Conservation (phyloP, 495 filamentous ascomycete species). For the Xylaria flabelliformis region DNA sequence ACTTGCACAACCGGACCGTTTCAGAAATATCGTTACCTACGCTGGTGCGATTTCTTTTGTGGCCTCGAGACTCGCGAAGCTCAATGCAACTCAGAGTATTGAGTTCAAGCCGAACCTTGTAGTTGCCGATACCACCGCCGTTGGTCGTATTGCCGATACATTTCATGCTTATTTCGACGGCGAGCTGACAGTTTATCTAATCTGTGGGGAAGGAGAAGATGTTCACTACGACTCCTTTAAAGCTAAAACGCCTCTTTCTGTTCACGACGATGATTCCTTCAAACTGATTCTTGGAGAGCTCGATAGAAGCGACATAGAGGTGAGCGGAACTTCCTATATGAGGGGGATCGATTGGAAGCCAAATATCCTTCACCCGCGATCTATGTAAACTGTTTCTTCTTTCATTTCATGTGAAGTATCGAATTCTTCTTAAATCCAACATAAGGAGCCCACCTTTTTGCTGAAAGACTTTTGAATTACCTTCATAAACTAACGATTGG, state of each 20-base stretch:
- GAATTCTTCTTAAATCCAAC: not conserved
- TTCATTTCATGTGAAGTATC: not conserved
- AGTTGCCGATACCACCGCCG: too few species aligned
- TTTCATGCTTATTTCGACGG: too few species aligned
- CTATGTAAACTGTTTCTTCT: not conserved
- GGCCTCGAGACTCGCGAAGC: too few species aligned
- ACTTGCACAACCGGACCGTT: too few species aligned
- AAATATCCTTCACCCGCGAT: not conserved
- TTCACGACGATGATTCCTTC: not conserved
- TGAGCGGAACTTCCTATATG: not conserved
- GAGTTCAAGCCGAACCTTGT: too few species aligned
- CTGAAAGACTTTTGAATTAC: not conserved
- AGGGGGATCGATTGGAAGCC: not conserved
- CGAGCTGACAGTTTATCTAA: not conserved
- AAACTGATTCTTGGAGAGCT: not conserved
- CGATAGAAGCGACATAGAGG: not conserved
- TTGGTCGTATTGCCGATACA: too few species aligned
- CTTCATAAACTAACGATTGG: not conserved
- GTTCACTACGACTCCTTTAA: not conserved
- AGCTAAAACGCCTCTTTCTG: not conserved
- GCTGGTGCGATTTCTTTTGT: too few species aligned
- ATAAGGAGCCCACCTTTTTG: not conserved
- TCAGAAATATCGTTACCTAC: too few species aligned
- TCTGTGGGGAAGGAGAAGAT: not conserved
- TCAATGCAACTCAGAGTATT: too few species aligned